Evolutionary conservation across 2,329 filamentous ascomycete genomes (phyloP).

Genomic region (Phialophora macrospora): DNA sequence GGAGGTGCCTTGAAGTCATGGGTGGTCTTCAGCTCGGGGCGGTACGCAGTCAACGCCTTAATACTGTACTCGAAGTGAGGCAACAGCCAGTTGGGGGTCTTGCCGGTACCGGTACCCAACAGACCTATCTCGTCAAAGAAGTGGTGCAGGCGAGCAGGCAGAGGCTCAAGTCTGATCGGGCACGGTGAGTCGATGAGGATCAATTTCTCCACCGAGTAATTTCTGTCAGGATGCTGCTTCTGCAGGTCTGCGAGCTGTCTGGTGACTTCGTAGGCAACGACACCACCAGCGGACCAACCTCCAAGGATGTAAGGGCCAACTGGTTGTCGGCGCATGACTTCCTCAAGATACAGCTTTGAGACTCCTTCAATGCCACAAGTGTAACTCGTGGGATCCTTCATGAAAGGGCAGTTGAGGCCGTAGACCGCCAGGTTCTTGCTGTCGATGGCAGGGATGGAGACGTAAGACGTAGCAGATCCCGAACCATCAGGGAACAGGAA

Average conservation of each 20-base stretch:
- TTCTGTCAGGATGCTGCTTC: conserved; percentile 37
- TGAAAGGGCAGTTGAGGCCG: conserved; percentile 52
- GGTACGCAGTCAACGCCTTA: conserved; percentile 54
- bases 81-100: conserved; percentile 55
- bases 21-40: conserved; percentile 39
- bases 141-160: conserved; percentile 60
- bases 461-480: conserved; percentile 54
- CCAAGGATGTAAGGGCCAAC: conserved; percentile 47
- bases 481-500: conserved; percentile 55
- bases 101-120: conserved; percentile 52
- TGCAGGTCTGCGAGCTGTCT: conserved; percentile 39
- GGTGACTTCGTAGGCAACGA: conserved; percentile 46
- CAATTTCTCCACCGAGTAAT: conserved; percentile 58
- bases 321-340: conserved; percentile 44
- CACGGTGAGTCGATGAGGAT: conserved; percentile 69
- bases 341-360: conserved; percentile 41
- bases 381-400: conserved; percentile 45
- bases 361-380: conserved; percentile 41
- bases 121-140: conserved; percentile 56
- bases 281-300: conserved; percentile 48
- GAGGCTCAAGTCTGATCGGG: conserved; percentile 69
- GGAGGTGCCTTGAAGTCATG: conserved; percentile 47
- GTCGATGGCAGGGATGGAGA: conserved; percentile 48
- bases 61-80: conserved; percentile 59
- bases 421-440: conserved; percentile 51